phyloP scores from a whole-genome alignment of 768 basidiomycete genomes.

The Pulveroboletus sp. region DNA sequence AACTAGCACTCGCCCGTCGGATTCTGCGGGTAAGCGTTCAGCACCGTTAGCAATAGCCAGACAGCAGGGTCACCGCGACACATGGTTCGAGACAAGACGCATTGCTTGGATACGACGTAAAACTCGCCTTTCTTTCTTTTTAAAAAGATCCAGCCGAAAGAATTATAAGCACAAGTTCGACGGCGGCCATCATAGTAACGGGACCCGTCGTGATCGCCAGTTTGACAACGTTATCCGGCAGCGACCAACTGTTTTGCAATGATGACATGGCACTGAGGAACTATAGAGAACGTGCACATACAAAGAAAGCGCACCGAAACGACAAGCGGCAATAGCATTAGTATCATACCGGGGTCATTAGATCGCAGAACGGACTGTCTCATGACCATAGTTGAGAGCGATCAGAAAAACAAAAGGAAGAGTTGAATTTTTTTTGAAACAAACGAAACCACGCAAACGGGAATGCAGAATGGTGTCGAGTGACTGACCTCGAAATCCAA shows the following conservation, averaged over 20 bases:
- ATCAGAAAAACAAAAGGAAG: not conserved
- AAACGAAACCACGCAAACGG: not conserved
- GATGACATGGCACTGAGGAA: not conserved
- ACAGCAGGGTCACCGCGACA: too few relatives aligned
- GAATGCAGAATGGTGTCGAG: constrained; percentile 8
- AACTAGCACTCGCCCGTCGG: not conserved
- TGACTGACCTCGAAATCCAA: not conserved
- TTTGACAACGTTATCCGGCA: not conserved
- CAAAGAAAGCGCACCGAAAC: too few relatives aligned
- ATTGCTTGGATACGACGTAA: too few relatives aligned
- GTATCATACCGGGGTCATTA: constrained; percentile 4
- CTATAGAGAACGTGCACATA: not conserved
- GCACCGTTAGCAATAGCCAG: constrained; percentile 7
- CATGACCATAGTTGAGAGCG: constrained; percentile 4
- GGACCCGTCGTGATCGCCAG: constrained; percentile 11
- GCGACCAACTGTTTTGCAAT: not conserved
- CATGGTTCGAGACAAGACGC: too few relatives aligned
- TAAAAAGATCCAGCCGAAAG: too few relatives aligned
- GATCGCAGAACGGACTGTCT: constrained; percentile 9
- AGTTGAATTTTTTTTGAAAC: not conserved
- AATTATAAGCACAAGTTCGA: constrained; percentile 2
- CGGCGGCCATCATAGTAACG: constrained; percentile 7
- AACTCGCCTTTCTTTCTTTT: too few relatives aligned
- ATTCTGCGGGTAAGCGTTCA: constrained; percentile 1
- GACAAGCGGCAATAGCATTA: too few relatives aligned